Conservation (phyloP, 2,329 filamentous ascomycete species). For the Bipolaris cookei region DNA sequence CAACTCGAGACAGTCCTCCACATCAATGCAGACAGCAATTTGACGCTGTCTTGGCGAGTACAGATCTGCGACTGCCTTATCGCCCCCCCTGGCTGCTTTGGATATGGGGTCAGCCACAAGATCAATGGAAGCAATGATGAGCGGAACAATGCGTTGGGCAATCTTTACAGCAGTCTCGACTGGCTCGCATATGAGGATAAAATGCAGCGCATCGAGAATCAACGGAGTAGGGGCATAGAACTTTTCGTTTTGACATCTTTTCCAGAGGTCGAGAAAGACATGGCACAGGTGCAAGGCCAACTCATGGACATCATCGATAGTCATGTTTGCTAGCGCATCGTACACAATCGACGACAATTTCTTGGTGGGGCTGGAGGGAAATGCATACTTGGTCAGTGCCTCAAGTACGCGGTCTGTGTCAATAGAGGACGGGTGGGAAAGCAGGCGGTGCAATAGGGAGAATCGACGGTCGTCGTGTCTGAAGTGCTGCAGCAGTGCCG, state of each 20-base stretch:
- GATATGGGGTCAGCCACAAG: constrained; percentile 61
- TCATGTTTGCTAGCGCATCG: constrained; percentile 66
- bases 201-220: constrained; percentile 68
- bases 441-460: constrained; percentile 63
- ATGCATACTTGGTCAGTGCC: constrained; percentile 66
- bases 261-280: constrained; percentile 71
- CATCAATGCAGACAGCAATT: constrained; percentile 67
- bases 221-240: constrained; percentile 69
- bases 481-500: constrained; percentile 47
- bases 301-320: constrained; percentile 57
- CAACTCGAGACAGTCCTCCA: constrained; percentile 67
- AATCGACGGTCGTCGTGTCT: constrained; percentile 49
- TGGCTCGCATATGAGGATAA: constrained; percentile 68
- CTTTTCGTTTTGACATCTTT: constrained; percentile 68
- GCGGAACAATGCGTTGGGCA: constrained; percentile 60
- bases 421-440: constrained; percentile 65
- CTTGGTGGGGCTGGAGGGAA: constrained; percentile 62
- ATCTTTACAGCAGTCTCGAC: constrained; percentile 65
- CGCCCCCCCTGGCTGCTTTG: constrained; percentile 43
- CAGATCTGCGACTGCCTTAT: constrained; percentile 33
- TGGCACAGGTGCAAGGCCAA: constrained; percentile 70
- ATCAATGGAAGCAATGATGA: constrained; percentile 56
- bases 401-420: constrained; percentile 70
- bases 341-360: constrained; percentile 72
- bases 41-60: constrained; percentile 49